Evolutionary conservation across 441 rosid species (phyloP), one percentile per base, ranked within the genome.

Genomic region (Euphorbia corollata): DNA sequence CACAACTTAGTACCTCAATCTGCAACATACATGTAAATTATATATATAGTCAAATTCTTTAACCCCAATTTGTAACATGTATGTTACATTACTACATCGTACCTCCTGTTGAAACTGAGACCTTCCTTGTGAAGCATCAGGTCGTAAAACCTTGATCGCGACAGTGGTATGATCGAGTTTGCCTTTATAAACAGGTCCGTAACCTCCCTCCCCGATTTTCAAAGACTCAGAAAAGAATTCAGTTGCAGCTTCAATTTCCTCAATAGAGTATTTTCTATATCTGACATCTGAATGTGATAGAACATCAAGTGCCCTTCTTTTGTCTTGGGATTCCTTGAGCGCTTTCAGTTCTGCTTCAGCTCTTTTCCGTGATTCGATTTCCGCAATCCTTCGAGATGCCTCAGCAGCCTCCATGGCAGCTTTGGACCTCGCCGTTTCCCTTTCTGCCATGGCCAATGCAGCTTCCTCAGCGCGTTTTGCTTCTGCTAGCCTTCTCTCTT

Each of bases 131-230:
- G 81, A 81, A 0, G 93, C 93, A 41, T 87, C 96, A 34, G 93
- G 89, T n/a, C 89, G 80, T 45, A 89, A 78, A 59, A 87, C 88
- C 81, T 87, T 89, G 48, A 89, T 69, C 2, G 96, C 96, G 32
- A 85, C 91, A 0, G 84, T 74, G 3, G 96, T 89, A 50, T 82
- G 86, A 73, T 87, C 87, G 59, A 89, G 67, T 30, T 63, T 50
- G 55, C 89, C 78, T 70, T 68, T 75, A 78, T 77, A 89, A 10
- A 89, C 96, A 27, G 96, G 91, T n/a, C 93, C 96, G 64, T 87
- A 87, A 32, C 96, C 96, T 54, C 96, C 93, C 81, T 84, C 93
- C 41, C 96, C 96, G n/a, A 89, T 78, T 80, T 87, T 89, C 20
- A 73, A 82, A 59, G 87, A 72, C 2, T 27, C 70, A 0, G 84